Conservation (phyloP, 441 rosid genomes). For the Manihot esculenta region DNA sequence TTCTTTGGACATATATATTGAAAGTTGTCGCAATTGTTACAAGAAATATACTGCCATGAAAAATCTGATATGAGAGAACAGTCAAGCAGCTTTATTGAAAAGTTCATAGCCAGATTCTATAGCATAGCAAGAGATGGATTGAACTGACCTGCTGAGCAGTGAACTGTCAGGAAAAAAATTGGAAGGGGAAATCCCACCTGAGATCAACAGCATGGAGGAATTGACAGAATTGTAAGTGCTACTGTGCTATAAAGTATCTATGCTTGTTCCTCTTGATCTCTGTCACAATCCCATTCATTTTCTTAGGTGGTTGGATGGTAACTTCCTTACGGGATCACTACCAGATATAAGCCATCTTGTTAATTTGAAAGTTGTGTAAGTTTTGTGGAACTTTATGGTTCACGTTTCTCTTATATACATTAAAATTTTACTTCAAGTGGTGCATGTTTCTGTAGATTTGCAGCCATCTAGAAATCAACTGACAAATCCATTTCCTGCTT, state of each 20-base stretch:
- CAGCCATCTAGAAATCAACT: background rate
- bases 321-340: conserved; percentile 59
- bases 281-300: conserved; percentile 17
- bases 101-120: background rate
- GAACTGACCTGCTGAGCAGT: conserved; percentile 47
- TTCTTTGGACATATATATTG: too few species aligned
- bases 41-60: background rate
- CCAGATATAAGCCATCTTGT: conserved; percentile 80
- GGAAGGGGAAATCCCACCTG: conserved; percentile 62
- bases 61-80: background rate
- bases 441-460: conserved; percentile 3
- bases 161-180: conserved; percentile 60
- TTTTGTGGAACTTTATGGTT: conserved; percentile 20
- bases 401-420: conserved; percentile 3
- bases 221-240: conserved; percentile 74
- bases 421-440: background rate
- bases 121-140: conserved; percentile 7
- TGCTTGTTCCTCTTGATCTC: conserved; percentile 1
- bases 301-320: conserved; percentile 82
- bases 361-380: conserved; percentile 74
- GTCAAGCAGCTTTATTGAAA: background rate
- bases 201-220: conserved; percentile 59
- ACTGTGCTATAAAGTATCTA: conserved; percentile 6
- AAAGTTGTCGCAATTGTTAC: background rate
- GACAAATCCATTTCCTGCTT: conserved; percentile 15